Base-by-base conservation (phyloP, 148 eudicot genomes). In the Dysphania ambrosioides region DNA sequence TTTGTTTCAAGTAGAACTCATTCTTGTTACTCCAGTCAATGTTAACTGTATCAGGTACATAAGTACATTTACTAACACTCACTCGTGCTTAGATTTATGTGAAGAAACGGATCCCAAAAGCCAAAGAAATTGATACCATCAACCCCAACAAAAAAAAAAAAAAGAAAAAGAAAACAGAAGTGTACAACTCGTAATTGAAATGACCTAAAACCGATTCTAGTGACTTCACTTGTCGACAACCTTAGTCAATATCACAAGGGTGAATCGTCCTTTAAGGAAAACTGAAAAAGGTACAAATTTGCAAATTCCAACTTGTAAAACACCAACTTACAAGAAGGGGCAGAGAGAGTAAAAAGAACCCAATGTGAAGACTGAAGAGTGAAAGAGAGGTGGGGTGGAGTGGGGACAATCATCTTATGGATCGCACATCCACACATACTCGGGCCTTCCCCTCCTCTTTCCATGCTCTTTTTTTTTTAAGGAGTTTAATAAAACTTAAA, bases 341-440 rank as follows among this genome's bases (percentile, higher is more conserved):
- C 24, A 31, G 13, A n/a, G 70, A 24, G 47, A 62, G 24, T 65
- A 68, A 38, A 31, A 57, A 57, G 72, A 66, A 27, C 65, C 59
- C 59, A 78, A 66, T 66, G 65, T 40, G 12, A 65, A 64, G 36
- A 72, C 13, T 44, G 60, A 70, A 53, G n/a, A n/a, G n/a, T n/a
- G 26, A 63, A 16, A 35, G 41, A 31, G n/a, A n/a, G n/a, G n/a
- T n/a, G n/a, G n/a, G n/a, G n/a, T n/a, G n/a, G n/a, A 34, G 42
- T 8, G n/a, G 75, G 56, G 51, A 18, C 59, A 11, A 27, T 24
- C 19, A 51, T 40, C 16, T 21, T 35, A 5, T 55, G 80, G 66
- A 71, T 70, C 75, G n/a, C n/a, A n/a, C n/a, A 42, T n/a, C n/a
- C n/a, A 42, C 4, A 78, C 60, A 21, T 38, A 18, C n/a, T 55